A percentile compares a stretch with the other conserved stretches of the same genome.
These are phyloP conservation scores for Dryadomyces quercivorus DNA, from an alignment of 2,329 filamentous ascomycete species.

Conservation along the genomic window DNA sequence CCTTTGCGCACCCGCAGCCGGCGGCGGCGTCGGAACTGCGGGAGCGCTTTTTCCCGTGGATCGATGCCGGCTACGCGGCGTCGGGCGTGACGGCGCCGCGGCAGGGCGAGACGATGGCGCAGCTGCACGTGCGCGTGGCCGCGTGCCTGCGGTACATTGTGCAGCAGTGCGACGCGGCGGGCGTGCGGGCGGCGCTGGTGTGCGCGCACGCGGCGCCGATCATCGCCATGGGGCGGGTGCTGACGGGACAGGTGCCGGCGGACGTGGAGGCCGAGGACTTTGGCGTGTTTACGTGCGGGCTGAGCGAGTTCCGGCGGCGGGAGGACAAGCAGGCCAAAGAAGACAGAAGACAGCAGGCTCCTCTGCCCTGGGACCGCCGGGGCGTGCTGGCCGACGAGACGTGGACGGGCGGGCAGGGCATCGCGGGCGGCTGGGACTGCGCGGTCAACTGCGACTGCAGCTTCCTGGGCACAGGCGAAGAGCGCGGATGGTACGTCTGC, in stretches of 20 bases:
- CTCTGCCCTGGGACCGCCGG: slow-evolving; percentile 2
- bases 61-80: slow-evolving; percentile 38
- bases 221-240: slow-evolving; percentile 70
- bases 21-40: slow-evolving; percentile 51
- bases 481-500: slow-evolving; percentile 16
- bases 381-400: slow-evolving; percentile 12
- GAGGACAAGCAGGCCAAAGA: too few relatives aligned
- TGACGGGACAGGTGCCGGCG: slow-evolving; percentile 68
- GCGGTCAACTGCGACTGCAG: slow-evolving; percentile 54
- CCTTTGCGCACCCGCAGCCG: slow-evolving; percentile 74
- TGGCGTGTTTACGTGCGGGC: slow-evolving; percentile 67
- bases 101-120: slow-evolving; percentile 66
- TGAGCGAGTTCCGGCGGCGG: slow-evolving; percentile 50
- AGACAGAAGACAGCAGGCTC: slow-evolving; percentile 1
- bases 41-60: slow-evolving; percentile 50
- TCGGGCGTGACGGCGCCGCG: slow-evolving; percentile 55
- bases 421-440: slow-evolving; percentile 71
- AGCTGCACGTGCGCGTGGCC: slow-evolving; percentile 71
- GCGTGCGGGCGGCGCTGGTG: slow-evolving; percentile 60
- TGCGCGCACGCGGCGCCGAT: slow-evolving; percentile 85
- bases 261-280: slow-evolving; percentile 69
- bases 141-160: slow-evolving; percentile 60
- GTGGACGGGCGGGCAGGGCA: slow-evolving; percentile 49
- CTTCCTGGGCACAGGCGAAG: slow-evolving; percentile 13
- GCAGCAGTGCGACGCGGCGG: slow-evolving; percentile 55